phyloP scores from a whole-genome alignment of 331 rosid species.

The Pyrus hybrid region DNA sequence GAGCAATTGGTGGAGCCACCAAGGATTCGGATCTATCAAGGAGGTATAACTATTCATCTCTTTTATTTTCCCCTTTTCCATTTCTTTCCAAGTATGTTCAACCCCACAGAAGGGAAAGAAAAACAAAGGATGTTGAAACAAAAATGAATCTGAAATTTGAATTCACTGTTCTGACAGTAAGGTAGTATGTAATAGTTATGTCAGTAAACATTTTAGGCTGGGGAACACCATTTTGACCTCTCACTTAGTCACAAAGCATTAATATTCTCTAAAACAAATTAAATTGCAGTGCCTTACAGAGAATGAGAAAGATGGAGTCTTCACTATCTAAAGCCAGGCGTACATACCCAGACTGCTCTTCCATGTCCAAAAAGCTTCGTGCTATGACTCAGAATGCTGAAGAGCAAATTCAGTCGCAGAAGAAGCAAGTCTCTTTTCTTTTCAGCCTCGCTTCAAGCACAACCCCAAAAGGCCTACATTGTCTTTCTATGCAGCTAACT shows the following conservation, averaged over 20 bases:
- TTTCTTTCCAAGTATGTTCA: neutral
- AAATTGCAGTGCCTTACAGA: constrained; percentile 85
- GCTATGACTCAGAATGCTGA: constrained; percentile 72
- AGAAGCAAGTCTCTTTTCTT: constrained; percentile 50
- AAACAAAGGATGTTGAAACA: neutral
- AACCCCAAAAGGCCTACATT: constrained; percentile 79
- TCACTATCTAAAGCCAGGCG: constrained; percentile 61
- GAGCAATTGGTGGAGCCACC: constrained; percentile 50
- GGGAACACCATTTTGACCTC: constrained; percentile 8
- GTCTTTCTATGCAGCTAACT: constrained; percentile 88
- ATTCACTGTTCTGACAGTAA: neutral
- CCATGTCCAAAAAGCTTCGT: constrained; percentile 82
- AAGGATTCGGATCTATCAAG: constrained; percentile 63
- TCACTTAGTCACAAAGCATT: constrained; percentile 9
- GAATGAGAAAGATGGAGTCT: constrained; percentile 79
- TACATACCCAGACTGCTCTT: constrained; percentile 68
- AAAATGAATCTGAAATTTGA: neutral
- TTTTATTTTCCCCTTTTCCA: constrained; percentile 1
- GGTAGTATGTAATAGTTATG: neutral
- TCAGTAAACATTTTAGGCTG: neutral
- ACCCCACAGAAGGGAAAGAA: neutral
- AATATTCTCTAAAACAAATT: constrained; percentile 29
- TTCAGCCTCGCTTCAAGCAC: constrained; percentile 80
- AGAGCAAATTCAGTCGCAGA: constrained; percentile 56
- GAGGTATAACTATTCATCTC: constrained; percentile 42